phyloP scores from a whole-genome alignment of 78 protist species.

The Chrysochromulina parva region DNA sequence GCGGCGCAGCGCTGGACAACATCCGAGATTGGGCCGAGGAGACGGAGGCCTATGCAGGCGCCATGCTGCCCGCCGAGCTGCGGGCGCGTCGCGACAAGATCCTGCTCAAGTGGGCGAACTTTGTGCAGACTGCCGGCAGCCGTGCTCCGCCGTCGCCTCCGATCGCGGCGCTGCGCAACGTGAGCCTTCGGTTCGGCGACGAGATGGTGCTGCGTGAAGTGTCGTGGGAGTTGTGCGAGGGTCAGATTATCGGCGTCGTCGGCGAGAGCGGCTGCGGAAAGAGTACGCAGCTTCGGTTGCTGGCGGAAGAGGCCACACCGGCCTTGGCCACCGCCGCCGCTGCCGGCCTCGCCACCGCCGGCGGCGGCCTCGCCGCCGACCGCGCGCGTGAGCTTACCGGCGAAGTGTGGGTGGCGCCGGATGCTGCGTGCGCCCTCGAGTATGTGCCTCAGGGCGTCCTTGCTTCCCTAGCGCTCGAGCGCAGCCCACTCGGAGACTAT shows the following conservation, averaged over 20 bases:
- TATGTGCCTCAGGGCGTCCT: too few species aligned
- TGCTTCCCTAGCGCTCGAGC: too few species aligned
- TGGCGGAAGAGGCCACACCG: neutral
- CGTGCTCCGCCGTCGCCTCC: too few species aligned
- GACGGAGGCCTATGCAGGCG: neutral
- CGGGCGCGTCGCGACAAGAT: neutral
- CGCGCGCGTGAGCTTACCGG: too few species aligned
- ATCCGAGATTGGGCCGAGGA: neutral
- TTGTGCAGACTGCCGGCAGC: neutral
- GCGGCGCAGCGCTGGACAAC: neutral
- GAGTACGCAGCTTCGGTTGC: conserved; percentile 34
- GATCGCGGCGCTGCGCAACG: neutral
- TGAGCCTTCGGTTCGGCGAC: neutral
- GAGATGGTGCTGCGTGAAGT: neutral
- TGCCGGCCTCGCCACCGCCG: too few species aligned
- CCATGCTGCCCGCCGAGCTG: neutral
- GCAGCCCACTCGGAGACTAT: too few species aligned
- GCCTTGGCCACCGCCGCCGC: too few species aligned
- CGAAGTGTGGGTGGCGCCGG: too few species aligned
- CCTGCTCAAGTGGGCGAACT: neutral
- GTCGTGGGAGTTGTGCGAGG: conserved; percentile 43
- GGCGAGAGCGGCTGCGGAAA: conserved; percentile 89
- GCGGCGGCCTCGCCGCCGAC: too few species aligned
- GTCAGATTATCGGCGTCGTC: conserved; percentile 79
- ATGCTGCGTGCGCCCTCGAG: too few species aligned